Conservation (phyloP, 2,329 filamentous ascomycete genomes). For the Stylonectria norvegica region DNA sequence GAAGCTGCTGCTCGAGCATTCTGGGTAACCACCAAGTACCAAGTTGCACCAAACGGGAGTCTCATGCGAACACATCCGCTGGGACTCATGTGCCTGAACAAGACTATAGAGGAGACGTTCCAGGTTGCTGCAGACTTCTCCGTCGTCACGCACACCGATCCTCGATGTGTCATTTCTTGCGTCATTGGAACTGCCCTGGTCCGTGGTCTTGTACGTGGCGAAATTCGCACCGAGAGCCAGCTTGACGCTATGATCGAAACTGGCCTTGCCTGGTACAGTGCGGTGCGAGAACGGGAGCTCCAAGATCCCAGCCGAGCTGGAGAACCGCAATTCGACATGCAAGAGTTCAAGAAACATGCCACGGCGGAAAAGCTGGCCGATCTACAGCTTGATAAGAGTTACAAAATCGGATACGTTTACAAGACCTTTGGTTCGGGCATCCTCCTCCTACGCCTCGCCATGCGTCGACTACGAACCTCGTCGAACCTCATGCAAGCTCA, state of each 20-base stretch:
- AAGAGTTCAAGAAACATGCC: constrained; percentile 41
- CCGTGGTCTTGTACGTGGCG: constrained; percentile 43
- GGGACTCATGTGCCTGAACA: constrained; percentile 44
- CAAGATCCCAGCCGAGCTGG: constrained; percentile 24
- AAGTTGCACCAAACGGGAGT: constrained; percentile 49
- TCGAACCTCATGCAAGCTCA: constrained; percentile 16
- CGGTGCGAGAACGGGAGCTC: constrained; percentile 17
- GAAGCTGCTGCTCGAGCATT: constrained; percentile 35
- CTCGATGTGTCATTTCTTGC: constrained; percentile 48
- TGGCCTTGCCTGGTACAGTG: constrained; percentile 38
- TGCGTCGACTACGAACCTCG: constrained; percentile 30
- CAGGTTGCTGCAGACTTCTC: constrained; percentile 40
- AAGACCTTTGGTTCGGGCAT: constrained; percentile 50
- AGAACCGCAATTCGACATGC: constrained; percentile 35
- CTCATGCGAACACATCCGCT: constrained; percentile 52
- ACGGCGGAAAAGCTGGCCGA: constrained; percentile 35
- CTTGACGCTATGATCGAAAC: constrained; percentile 40
- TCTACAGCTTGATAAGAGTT: constrained; percentile 42
- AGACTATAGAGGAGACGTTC: constrained; percentile 42
- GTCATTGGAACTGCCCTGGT: constrained; percentile 46
- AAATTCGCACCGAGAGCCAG: constrained; percentile 38
- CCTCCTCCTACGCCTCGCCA: constrained; percentile 41
- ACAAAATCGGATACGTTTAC: constrained; percentile 52
- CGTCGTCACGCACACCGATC: constrained; percentile 48
- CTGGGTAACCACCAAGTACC: constrained; percentile 39